Percentiles rank a stretch among this genome's conserved stretches.
Evolutionary conservation across 768 basidiomycete genomes (phyloP).

Genomic region (Lactarius sanguifluus): DNA sequence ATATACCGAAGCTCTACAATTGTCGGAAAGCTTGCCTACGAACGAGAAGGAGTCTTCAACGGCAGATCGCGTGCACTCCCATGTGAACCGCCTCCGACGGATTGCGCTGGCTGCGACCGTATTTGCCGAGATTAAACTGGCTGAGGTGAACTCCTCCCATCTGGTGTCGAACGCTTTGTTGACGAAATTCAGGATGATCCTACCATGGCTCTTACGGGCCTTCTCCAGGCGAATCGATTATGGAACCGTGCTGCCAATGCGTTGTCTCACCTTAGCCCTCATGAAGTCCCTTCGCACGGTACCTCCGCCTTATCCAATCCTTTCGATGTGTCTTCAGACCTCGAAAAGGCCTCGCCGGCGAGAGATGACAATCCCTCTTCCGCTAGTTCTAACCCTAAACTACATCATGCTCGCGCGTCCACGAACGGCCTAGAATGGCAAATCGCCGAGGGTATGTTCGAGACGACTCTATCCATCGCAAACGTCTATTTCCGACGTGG

Average conservation of each 20-base stretch:
- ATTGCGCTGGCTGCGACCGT: constrained; percentile 72
- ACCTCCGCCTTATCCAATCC: constrained; percentile 51
- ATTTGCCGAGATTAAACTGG: constrained; percentile 65
- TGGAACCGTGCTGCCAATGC: constrained; percentile 80
- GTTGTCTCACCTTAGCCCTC: constrained; percentile 56
- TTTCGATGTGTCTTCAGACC: constrained; percentile 48
- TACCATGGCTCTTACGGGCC: constrained; percentile 51
- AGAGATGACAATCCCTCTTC: constrained; percentile 33
- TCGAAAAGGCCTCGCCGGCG: constrained; percentile 45
- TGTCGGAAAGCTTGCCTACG: constrained; percentile 44
- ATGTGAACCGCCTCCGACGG: constrained; percentile 61
- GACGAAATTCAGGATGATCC: constrained; percentile 54
- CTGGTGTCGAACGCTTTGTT: constrained; percentile 1
- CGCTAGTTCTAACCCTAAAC: constrained; percentile 26
- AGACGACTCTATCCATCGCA: constrained; percentile 62
- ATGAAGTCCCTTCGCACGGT: constrained; percentile 32
- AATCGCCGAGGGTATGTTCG: constrained; percentile 67
- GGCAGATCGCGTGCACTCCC: constrained; percentile 54
- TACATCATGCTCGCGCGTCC: constrained; percentile 34
- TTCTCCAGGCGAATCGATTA: constrained; percentile 70
- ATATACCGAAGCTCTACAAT: constrained; percentile 59
- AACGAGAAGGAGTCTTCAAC: constrained; percentile 52
- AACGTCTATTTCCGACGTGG: constrained; percentile 70
- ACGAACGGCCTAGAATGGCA: constrained; percentile 72
- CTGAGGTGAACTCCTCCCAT: constrained; percentile 46